These are phyloP conservation scores for Tulasnella calospora DNA, from an alignment of 768 basidiomycete genomes.

Conservation along the genomic window DNA sequence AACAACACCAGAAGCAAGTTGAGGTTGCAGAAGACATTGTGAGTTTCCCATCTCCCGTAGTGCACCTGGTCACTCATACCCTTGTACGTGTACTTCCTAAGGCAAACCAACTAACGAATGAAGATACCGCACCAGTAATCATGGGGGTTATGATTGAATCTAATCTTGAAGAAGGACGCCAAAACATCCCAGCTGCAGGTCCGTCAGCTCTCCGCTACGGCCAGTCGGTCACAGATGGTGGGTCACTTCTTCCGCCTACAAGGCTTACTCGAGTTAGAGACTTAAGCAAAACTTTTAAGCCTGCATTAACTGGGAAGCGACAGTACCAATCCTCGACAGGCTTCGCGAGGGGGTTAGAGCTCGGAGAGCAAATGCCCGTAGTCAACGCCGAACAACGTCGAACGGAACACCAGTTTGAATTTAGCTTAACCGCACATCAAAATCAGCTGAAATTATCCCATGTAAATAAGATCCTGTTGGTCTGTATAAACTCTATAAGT, in stretches of 20 bases:
- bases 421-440: neutral
- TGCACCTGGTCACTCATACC: neutral
- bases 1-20: constrained; percentile 83
- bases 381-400: neutral
- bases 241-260: constrained; percentile 27
- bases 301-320: constrained; percentile 86
- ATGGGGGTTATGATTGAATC: constrained; percentile 97
- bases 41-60: constrained; percentile 34
- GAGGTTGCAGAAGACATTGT: constrained; percentile 90
- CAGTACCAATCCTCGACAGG: constrained; percentile 72
- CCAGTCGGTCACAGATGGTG: constrained; percentile 73
- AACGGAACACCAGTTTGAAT: neutral
- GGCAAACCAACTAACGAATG: constrained; percentile 67
- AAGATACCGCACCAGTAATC: constrained; percentile 66
- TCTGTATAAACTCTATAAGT: neutral
- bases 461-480: neutral
- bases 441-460: neutral
- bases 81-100: constrained; percentile 32
- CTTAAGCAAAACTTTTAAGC: constrained; percentile 38
- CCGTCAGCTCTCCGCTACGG: constrained; percentile 72
- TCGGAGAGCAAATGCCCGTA: constrained; percentile 40
- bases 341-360: constrained; percentile 84
- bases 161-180: constrained; percentile 69
- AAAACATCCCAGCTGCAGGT: constrained; percentile 72
- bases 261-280: constrained; percentile 31